phyloP scores from a whole-genome alignment of 108 stramenopile genomes.

The Thalassiosira profunda region DNA sequence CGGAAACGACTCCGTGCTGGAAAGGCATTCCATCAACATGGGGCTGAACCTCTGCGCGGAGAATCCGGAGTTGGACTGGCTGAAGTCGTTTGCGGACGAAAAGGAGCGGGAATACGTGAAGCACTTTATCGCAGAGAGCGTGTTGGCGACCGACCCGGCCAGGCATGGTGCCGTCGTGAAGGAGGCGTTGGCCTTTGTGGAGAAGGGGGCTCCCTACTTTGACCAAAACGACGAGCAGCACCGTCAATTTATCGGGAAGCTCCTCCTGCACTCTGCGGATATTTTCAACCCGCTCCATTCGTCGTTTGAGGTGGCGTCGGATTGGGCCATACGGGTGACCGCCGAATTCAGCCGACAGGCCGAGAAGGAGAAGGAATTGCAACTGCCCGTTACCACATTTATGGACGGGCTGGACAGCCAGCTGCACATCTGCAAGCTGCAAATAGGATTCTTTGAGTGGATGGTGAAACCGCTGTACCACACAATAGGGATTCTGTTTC shows the following conservation, averaged over 20 bases:
- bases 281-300: conserved; percentile 45
- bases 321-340: conserved; percentile 55
- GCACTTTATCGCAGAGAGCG: conserved; percentile 21
- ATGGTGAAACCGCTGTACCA: conserved; percentile 57
- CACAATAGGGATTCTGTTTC: conserved; percentile 24
- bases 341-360: conserved; percentile 54
- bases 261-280: conserved; percentile 55
- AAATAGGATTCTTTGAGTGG: conserved; percentile 56
- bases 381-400: conserved; percentile 48
- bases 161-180: conserved; percentile 43
- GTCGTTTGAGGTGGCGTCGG: conserved; percentile 45
- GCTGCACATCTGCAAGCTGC: conserved; percentile 39
- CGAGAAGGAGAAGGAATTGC: conserved; percentile 32
- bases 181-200: conserved; percentile 20
- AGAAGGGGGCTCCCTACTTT: conserved; percentile 26
- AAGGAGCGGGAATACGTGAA: conserved; percentile 30
- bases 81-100: conserved; percentile 12
- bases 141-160: conserved; percentile 52
- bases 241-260: conserved; percentile 26
- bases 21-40: conserved; percentile 31
- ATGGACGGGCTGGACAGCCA: conserved; percentile 56
- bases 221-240: conserved; percentile 8
- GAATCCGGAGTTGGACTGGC: conserved; percentile 34
- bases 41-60: conserved; percentile 32
- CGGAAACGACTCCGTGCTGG: conserved; percentile 37